Conservation (phyloP, 1,139 yeast species). For the Yarrowia galli region DNA sequence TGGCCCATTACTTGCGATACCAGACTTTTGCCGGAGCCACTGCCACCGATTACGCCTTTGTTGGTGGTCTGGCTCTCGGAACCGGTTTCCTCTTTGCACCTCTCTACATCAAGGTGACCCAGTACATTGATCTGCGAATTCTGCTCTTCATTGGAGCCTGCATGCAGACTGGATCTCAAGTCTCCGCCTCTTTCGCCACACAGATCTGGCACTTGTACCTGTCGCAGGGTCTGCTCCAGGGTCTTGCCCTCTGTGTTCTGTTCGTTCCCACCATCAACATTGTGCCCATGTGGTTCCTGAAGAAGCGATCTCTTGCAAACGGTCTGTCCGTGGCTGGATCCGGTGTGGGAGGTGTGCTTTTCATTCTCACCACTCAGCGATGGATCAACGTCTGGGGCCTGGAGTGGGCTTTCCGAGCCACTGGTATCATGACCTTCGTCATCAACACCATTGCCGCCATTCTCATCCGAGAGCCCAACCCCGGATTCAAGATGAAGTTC, state of each 20-base stretch:
- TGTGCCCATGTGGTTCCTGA: conserved; percentile 68
- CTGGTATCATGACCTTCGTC: conserved; percentile 56
- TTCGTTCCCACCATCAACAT: conserved; percentile 65
- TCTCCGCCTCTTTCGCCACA: conserved; percentile 70
- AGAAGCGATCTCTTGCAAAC: conserved; percentile 63
- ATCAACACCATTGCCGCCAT: conserved; percentile 52
- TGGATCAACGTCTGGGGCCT: conserved; percentile 59
- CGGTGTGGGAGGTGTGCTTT: conserved; percentile 52
- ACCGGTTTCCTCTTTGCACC: conserved; percentile 68
- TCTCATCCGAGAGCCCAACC: conserved; percentile 58
- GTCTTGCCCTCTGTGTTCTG: conserved; percentile 65
- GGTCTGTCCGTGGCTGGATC: conserved; percentile 52
- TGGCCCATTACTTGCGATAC: conserved; percentile 61
- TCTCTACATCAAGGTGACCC: conserved; percentile 53
- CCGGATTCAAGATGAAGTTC: conserved; percentile 48
- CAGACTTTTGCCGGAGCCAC: conserved; percentile 65
- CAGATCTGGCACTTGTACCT: conserved; percentile 68
- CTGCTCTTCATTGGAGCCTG: conserved; percentile 59
- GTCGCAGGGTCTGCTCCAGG: conserved; percentile 72
- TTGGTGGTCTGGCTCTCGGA: conserved; percentile 70
- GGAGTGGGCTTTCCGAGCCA: conserved; percentile 73
- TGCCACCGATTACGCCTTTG: conserved; percentile 66
- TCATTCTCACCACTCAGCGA: conserved; percentile 53
- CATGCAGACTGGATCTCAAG: conserved; percentile 63
- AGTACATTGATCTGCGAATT: conserved; percentile 53